These are phyloP conservation scores for Apophysomyces trapeziformis DNA, from an alignment of 371 early-diverging fungal genomes.

Conservation along the genomic window DNA sequence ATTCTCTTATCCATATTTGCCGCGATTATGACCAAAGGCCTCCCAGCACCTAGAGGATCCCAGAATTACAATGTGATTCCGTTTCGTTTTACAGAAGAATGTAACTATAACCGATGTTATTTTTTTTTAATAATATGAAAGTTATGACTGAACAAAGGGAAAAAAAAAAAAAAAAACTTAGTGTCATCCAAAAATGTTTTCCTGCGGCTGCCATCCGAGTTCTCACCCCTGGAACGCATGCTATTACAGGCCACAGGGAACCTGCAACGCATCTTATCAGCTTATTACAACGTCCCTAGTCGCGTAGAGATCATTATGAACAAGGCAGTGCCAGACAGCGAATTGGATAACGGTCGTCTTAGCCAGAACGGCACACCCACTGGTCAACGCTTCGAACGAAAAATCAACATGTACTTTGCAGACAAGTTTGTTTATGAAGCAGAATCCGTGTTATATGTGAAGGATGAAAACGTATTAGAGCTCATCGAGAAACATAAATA, in stretches of 20 bases:
- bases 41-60: conserved; percentile 31
- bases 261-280: conserved; percentile 46
- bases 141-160: background rate
- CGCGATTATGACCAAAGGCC: conserved; percentile 2
- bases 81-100: conserved; percentile 48
- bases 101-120: conserved; percentile 19
- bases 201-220: conserved; percentile 40
- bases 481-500: conserved; percentile 49
- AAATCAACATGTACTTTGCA: conserved; percentile 47
- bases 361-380: background rate
- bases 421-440: conserved; percentile 46
- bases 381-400: conserved; percentile 35
- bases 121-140: background rate
- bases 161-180: background rate
- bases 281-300: conserved; percentile 51
- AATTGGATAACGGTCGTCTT: no score
- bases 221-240: conserved; percentile 50
- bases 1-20: background rate
- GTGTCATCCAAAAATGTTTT: conserved; percentile 48
- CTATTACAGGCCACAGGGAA: conserved; percentile 50
- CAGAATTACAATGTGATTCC: conserved; percentile 34
- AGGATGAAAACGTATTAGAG: conserved; percentile 34
- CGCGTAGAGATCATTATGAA: conserved; percentile 46
- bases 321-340: conserved; percentile 10
- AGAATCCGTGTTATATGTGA: conserved; percentile 45